These are phyloP conservation scores for Pleurotus citrinopileatus DNA, from an alignment of 768 basidiomycete species.

Conservation along the genomic window DNA sequence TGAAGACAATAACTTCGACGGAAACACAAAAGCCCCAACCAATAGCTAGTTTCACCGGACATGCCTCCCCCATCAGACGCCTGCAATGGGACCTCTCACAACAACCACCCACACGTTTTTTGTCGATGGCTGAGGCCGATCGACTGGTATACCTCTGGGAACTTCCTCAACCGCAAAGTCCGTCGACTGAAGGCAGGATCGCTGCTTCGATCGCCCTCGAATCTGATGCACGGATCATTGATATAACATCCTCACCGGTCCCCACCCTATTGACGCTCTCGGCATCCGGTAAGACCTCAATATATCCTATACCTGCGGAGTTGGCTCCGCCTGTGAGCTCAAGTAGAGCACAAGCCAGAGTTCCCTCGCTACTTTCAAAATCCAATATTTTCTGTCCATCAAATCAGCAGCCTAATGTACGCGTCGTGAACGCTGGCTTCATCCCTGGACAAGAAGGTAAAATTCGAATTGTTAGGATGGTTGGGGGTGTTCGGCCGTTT, in stretches of 20 bases:
- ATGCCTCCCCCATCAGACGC: constrained; percentile 53
- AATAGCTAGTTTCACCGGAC: constrained; percentile 58
- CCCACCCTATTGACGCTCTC: constrained; percentile 49
- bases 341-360: constrained; percentile 39
- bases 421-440: constrained; percentile 48
- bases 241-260: constrained; percentile 27
- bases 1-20: constrained; percentile 19
- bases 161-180: constrained; percentile 27
- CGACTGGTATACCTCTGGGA: constrained; percentile 65
- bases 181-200: constrained; percentile 46
- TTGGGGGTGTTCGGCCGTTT: constrained; percentile 54
- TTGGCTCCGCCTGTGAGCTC: constrained; percentile 35
- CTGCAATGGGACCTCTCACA: constrained; percentile 50
- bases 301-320: constrained; percentile 53
- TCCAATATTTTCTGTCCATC: constrained; percentile 41
- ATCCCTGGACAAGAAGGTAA: constrained; percentile 35
- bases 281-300: constrained; percentile 53
- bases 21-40: constrained; percentile 41
- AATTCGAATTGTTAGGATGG: constrained; percentile 51
- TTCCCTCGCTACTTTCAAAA: constrained; percentile 50
- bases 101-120: constrained; percentile 42
- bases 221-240: constrained; percentile 53
- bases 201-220: constrained; percentile 62
- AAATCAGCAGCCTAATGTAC: constrained; percentile 32
- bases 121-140: constrained; percentile 61